Base-by-base conservation (phyloP, 2,329 filamentous ascomycete species). In the Aphanoascus verrucosus region DNA sequence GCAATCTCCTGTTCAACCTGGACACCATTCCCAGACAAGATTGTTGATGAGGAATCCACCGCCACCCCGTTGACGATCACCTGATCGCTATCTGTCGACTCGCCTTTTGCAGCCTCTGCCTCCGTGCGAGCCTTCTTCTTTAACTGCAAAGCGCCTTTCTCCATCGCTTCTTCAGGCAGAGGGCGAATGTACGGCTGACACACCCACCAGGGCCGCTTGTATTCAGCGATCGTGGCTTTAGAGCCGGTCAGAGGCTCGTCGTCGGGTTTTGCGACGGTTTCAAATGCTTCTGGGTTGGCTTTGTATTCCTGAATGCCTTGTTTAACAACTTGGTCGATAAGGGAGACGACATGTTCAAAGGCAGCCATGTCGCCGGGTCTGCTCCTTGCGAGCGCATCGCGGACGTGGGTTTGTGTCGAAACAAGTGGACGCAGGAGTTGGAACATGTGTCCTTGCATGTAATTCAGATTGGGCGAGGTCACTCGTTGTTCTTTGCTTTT, bases 361-460 rank as follows among this genome's bases (percentile, higher is more conserved):
- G 80, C 82, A 0, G 77, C 73, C 52, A 97, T 81, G 60, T 94
- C 85, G 35, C 86, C 85, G 0, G 80, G 75, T 17, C 78, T 73
- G 14, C 77, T 80, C 56, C 76, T 76, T 0, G 88, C 90, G 1
- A 98, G 77, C n/a, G 84, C 80, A 65, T 97, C 88, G 32, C 93
- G 81, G 32, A 97, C 82, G 60, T 93, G 79, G 20, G 87, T 90
- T 69, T 96, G 86, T 57, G 77, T 79, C 1, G 83, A 76, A 34
- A 98, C 83, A 20, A 97, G 79, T 32, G 91, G 83, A 14, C 91
- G 81, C 19, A 97, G 78, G 23, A 98, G 79, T 67, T 94, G 86
- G 75, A 98, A 98, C 42, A 96, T 79, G 68, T 98, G 93, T 0
- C 88, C 82, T 68, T 97, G 90, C 77, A 96, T 87, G 34, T 83